Base-by-base conservation (phyloP, 2,329 filamentous ascomycete species). In the Arthrocladium fulminans region DNA sequence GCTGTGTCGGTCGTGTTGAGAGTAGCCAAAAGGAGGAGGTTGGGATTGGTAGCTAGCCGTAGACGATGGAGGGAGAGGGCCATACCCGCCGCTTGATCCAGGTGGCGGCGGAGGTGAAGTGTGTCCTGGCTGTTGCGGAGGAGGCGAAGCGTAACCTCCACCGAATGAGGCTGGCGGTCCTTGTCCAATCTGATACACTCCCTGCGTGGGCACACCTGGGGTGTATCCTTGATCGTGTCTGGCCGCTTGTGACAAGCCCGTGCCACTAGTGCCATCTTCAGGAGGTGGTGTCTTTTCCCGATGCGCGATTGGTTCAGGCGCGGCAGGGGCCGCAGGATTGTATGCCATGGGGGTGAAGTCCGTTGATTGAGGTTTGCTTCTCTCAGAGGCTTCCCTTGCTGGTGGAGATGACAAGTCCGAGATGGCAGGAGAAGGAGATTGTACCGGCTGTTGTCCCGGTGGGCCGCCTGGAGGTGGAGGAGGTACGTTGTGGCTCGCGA, bases 261-360 rank as follows among this genome's bases (percentile, higher is more conserved):
- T 73, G 12, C 71, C 71, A 27, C 61, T 64, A 13, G 64, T 70
- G 30, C 70, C 76, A 61, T 82, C 79, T 22, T 68, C 65, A 10
- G 80, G 80, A 5, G 80, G 80, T 2, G 80, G 80, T 3, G 80
- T 83, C 65, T 81, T 81, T 62, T 83, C 79, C n/a, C 80, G 73
- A 57, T 80, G 74, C 35, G 74, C 70, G 45, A 83, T 80, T 2
- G 77, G 78, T 59, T 83, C 80, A 5, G 80, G 80, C 0, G 78
- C 79, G n/a, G 78, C 70, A 19, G 80, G 80, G 3, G 80, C 79
- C 8, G 80, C 79, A 13, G 80, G 80, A 55, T 83, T 83, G 59
- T 83, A 83, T n/a, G 77, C 74, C 52, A 80, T 68, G 2, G 77
- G 76, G 2, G 72, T 62, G 51, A 69, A 73, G 19, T 47, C 45